phyloP scores from a whole-genome alignment of 345 rosid species.

The Eucalyptus pauciflora region DNA sequence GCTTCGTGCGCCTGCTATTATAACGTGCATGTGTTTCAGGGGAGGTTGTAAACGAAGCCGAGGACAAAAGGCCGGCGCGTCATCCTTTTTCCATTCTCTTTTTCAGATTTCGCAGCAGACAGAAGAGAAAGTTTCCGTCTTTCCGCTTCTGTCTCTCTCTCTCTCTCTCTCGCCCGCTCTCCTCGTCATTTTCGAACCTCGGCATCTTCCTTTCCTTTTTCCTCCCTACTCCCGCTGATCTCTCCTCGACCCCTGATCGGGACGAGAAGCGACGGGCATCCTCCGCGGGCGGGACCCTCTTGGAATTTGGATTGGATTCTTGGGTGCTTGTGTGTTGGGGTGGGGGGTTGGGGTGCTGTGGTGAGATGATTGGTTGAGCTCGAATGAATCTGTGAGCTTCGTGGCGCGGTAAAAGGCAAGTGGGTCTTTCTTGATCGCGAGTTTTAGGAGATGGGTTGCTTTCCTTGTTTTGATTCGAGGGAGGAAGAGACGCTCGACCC shows the following conservation, averaged over 20 bases:
- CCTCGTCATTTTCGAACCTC: not conserved
- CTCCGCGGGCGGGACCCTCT: not conserved
- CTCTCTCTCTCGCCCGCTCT: not conserved
- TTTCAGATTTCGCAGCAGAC: not conserved
- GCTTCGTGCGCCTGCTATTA: not conserved
- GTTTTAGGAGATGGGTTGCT: constrained; percentile 63
- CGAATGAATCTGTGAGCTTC: not conserved
- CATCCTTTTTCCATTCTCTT: not conserved
- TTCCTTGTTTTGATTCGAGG: constrained; percentile 77
- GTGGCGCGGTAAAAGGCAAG: not conserved
- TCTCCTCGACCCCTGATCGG: not conserved
- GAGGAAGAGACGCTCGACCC: constrained; percentile 66
- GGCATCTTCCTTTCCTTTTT: not conserved
- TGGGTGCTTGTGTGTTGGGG: not conserved
- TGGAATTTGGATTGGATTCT: not conserved
- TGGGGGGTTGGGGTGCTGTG: not conserved
- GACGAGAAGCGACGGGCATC: not conserved
- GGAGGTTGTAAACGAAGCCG: constrained; percentile 4
- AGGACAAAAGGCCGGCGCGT: constrained; percentile 13
- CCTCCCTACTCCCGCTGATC: not conserved
- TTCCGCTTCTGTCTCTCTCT: not conserved
- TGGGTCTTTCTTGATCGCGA: constrained; percentile 1
- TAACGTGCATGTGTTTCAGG: not conserved
- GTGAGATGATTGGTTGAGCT: not conserved
- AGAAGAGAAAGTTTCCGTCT: not conserved